These are phyloP conservation scores for Immersiella caudata DNA, from an alignment of 495 filamentous ascomycete species.

Conservation along the genomic window DNA sequence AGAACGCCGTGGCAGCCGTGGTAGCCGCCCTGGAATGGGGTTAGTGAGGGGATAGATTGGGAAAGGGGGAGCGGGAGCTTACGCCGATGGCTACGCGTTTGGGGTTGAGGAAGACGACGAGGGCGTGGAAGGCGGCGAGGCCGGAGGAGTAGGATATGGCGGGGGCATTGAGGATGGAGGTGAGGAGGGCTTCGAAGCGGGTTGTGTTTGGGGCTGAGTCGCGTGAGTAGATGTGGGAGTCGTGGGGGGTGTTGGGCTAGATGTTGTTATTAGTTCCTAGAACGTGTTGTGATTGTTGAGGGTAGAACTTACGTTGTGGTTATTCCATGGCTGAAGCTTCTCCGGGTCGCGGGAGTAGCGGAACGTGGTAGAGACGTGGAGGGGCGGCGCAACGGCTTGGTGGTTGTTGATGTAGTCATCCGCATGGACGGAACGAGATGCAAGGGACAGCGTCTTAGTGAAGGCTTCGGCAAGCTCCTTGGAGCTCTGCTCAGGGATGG, in stretches of 20 bases:
- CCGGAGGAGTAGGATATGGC: conserved; percentile 80
- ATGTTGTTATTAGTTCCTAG: conserved; percentile 1
- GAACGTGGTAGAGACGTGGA: conserved; percentile 88
- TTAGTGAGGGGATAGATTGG: too few species aligned
- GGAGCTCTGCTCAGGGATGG: conserved; percentile 26
- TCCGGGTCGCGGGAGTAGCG: conserved; percentile 74
- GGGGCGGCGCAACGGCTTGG: conserved; percentile 77
- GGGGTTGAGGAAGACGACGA: conserved; percentile 77
- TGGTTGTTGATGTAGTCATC: conserved; percentile 75
- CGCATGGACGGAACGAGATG: conserved; percentile 82
- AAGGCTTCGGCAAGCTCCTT: conserved; percentile 35
- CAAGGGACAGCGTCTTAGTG: conserved; percentile 46
- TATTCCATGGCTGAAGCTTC: conserved; percentile 53
- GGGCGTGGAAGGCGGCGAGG: conserved; percentile 82
- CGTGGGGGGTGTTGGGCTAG: conserved; percentile 44
- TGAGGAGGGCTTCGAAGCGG: conserved; percentile 82
- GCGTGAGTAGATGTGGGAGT: conserved; percentile 78
- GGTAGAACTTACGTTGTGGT: conserved; percentile 45
- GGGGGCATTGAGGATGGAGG: conserved; percentile 68
- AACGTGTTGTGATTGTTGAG: not conserved
- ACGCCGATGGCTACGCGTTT: conserved; percentile 73
- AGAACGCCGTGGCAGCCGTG: conserved; percentile 92
- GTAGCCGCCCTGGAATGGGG: too few species aligned
- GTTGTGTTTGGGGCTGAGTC: conserved; percentile 71
- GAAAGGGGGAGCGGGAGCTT: too few species aligned